These are phyloP conservation scores for Delitschia confertaspora DNA, from an alignment of 495 filamentous ascomycete genomes.

Conservation along the genomic window DNA sequence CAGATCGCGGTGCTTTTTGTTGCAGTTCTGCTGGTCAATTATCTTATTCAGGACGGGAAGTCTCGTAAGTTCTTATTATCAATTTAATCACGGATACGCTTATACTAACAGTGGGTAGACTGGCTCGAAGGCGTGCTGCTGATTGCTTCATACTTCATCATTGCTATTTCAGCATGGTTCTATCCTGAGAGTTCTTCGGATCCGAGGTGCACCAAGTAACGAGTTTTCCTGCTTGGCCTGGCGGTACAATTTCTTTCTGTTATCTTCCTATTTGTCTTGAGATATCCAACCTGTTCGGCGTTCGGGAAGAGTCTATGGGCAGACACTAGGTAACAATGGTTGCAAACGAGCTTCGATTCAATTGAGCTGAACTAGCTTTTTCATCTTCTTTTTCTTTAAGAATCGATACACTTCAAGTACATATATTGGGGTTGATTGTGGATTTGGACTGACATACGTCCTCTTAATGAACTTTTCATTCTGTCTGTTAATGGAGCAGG, in stretches of 20 bases:
- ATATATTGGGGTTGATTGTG: too few relatives aligned
- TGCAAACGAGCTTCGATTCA: too few relatives aligned
- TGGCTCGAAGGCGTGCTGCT: conserved; percentile 37
- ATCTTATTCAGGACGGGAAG: conserved; percentile 86
- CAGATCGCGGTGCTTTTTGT: conserved; percentile 92
- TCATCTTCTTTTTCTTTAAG: too few relatives aligned
- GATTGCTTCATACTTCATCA: conserved; percentile 35
- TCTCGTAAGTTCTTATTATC: conserved; percentile 19
- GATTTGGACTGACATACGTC: too few relatives aligned
- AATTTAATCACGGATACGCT: too few relatives aligned
- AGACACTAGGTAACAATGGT: too few relatives aligned
- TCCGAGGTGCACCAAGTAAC: not conserved
- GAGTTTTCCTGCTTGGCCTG: not conserved
- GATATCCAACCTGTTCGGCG: not conserved
- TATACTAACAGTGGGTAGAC: conserved; percentile 18
- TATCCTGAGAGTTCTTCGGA: conserved; percentile 24
- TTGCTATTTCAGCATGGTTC: conserved; percentile 35
- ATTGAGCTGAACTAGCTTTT: too few relatives aligned
- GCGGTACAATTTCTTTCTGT: not conserved
- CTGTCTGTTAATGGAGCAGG: too few relatives aligned
- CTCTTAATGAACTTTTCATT: too few relatives aligned
- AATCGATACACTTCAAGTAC: too few relatives aligned
- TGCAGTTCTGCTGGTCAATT: conserved; percentile 79
- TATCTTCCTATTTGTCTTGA: not conserved
- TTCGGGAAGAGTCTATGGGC: too few relatives aligned